phyloP scores from a whole-genome alignment of 2,329 filamentous ascomycete genomes.

The Clonostachys byssicola region DNA sequence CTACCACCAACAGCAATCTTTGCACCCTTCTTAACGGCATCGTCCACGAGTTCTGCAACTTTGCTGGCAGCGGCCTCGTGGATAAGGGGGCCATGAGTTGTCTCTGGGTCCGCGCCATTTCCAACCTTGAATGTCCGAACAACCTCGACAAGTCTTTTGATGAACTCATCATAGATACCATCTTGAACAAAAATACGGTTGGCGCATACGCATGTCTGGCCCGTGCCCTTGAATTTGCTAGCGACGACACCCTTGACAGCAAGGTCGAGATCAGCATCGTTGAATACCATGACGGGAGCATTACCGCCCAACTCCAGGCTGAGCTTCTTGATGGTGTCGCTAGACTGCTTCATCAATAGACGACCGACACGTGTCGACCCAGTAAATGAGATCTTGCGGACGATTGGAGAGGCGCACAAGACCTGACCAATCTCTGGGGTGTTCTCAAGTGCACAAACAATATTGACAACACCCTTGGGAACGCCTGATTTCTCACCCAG shows the following conservation, averaged over 20 bases:
- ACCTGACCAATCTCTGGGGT: slow-evolving; percentile 61
- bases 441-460: slow-evolving; percentile 63
- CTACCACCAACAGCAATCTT: slow-evolving; percentile 43
- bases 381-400: slow-evolving; percentile 74
- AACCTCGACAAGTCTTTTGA: slow-evolving; percentile 58
- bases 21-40: slow-evolving; percentile 57
- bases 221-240: slow-evolving; percentile 83
- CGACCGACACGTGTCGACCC: slow-evolving; percentile 48
- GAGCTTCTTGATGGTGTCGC: slow-evolving; percentile 59
- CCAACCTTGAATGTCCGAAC: slow-evolving; percentile 69
- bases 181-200: slow-evolving; percentile 74
- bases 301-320: slow-evolving; percentile 70
- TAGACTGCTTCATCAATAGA: slow-evolving; percentile 66
- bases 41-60: slow-evolving; percentile 57
- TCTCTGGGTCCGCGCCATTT: slow-evolving; percentile 48
- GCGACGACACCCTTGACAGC: slow-evolving; percentile 60
- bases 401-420: slow-evolving; percentile 56
- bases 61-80: slow-evolving; percentile 61
- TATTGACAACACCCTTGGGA: slow-evolving; percentile 41
- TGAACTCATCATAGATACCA: slow-evolving; percentile 68
- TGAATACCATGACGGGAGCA: slow-evolving; percentile 71
- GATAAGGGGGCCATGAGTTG: slow-evolving; percentile 60
- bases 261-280: slow-evolving; percentile 67
- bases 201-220: slow-evolving; percentile 86
- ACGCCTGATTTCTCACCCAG: slow-evolving; percentile 67